A percentile compares a stretch with the other conserved stretches of the same genome.
phyloP scores from a whole-genome alignment of 1,284 basidiomycete genomes.

The Tremellales sp. region DNA sequence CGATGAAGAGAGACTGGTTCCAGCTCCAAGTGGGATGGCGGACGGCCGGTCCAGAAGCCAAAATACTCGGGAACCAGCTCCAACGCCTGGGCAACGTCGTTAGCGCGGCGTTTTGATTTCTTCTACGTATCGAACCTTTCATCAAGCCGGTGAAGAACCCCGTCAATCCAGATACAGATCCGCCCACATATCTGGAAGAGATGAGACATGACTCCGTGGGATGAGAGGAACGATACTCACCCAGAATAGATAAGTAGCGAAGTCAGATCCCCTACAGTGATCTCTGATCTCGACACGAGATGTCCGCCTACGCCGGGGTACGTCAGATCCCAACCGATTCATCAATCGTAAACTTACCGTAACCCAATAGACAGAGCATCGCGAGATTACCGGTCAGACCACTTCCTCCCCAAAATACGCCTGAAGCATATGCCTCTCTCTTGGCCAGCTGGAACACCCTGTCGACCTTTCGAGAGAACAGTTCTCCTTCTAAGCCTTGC shows the following conservation, averaged over 20 bases:
- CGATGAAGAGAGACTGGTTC: conserved; percentile 56
- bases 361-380: conserved; percentile 81
- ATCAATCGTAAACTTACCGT: conserved; percentile 57
- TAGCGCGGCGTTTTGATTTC: no score
- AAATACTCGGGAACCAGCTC: conserved; percentile 89
- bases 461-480: conserved; percentile 57
- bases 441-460: conserved; percentile 71
- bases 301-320: conserved; percentile 76
- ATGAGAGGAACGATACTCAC: conserved; percentile 51
- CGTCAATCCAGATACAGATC: conserved; percentile 49
- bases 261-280: conserved; percentile 86
- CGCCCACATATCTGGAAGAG: conserved; percentile 44
- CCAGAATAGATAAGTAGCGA: conserved; percentile 90
- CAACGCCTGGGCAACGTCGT: conserved; percentile 61
- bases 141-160: conserved; percentile 51
- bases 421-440: conserved; percentile 85
- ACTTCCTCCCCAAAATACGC: conserved; percentile 87
- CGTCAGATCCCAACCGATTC: neutral
- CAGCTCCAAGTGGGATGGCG: conserved; percentile 62
- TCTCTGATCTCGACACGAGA: conserved; percentile 78
- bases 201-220: neutral
- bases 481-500: conserved; percentile 62
- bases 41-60: conserved; percentile 80
- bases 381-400: conserved; percentile 95
- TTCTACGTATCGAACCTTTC: no score